phyloP scores from a whole-genome alignment of 495 filamentous ascomycete species.

The Saxispiralis lemnorum region DNA sequence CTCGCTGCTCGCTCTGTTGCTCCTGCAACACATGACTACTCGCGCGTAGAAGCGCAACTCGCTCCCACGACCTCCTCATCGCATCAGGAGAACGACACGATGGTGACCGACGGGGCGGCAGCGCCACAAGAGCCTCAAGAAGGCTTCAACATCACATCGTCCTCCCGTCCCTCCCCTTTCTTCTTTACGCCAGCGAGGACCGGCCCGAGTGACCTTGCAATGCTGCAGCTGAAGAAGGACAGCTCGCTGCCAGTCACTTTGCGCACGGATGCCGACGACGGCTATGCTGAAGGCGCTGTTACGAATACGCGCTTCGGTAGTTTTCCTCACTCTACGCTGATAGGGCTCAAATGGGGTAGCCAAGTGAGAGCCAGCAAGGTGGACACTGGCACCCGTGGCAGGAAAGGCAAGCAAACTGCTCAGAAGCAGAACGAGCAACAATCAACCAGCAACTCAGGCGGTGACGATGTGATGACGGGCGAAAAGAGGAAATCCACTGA shows the following conservation, averaged over 20 bases:
- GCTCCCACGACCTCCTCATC: no score
- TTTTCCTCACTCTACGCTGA: conserved; percentile 77
- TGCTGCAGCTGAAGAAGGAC: conserved; percentile 16
- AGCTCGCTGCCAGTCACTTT: conserved; percentile 11
- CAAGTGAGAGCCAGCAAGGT: conserved; percentile 80
- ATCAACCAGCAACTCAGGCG: conserved; percentile 29
- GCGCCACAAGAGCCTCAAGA: no score
- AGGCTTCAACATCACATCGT: no score
- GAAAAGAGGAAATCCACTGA: conserved; percentile 13
- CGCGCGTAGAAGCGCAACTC: no score
- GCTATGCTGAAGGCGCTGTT: conserved; percentile 56
- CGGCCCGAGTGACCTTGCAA: conserved; percentile 7
- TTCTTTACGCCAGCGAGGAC: conserved; percentile 6
- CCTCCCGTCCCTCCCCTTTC: conserved; percentile 7
- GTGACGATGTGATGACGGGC: neutral
- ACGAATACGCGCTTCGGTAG: conserved; percentile 89
- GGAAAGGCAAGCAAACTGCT: conserved; percentile 22
- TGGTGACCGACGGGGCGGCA: no score
- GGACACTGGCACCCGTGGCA: conserved; percentile 66
- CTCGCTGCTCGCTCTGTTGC: no score
- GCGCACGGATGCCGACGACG: conserved; percentile 6
- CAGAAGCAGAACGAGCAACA: conserved; percentile 26
- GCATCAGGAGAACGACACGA: no score
- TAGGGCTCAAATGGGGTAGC: conserved; percentile 70
- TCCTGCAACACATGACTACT: no score